phyloP scores from a whole-genome alignment of 129 eudicot genomes.

The Saussurea involucrata region DNA sequence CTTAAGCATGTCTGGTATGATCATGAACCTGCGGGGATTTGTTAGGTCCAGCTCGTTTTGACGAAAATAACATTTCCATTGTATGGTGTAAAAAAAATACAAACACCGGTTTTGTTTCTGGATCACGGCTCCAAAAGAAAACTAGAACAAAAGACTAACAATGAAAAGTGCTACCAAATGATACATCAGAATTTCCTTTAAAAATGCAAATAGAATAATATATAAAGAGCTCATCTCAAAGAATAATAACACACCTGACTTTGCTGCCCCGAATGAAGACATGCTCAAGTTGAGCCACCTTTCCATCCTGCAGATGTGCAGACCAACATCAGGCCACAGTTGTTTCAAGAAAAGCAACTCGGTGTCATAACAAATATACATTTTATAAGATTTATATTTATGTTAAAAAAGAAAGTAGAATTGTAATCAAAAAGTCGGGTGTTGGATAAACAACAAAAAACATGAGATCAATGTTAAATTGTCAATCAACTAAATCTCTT shows the following conservation, averaged over 20 bases:
- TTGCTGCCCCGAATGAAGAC: conserved; percentile 94
- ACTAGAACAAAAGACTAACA: neutral
- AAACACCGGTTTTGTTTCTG: neutral
- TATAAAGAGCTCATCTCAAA: neutral
- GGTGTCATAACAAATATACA: neutral
- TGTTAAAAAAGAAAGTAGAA: no score
- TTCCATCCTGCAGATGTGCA: conserved; percentile 70
- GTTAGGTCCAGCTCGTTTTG: neutral
- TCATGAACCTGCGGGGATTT: conserved; percentile 66
- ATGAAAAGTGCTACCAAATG: neutral
- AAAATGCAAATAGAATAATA: neutral
- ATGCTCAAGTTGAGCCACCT: conserved; percentile 94
- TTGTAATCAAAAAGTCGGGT: neutral
- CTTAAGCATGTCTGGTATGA: conserved; percentile 97
- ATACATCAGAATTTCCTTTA: neutral
- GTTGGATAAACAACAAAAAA: neutral
- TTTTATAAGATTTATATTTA: neutral
- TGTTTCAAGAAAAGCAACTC: neutral
- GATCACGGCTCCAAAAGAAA: neutral
- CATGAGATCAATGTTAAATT: neutral
- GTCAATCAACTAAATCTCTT: neutral
- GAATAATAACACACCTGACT: conserved; percentile 63
- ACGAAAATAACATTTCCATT: neutral
- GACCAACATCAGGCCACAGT: conserved; percentile 10
- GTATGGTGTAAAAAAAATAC: neutral